Evolutionary conservation across 306 rosid species (phyloP).

Genomic region (Quillaja saponaria): DNA sequence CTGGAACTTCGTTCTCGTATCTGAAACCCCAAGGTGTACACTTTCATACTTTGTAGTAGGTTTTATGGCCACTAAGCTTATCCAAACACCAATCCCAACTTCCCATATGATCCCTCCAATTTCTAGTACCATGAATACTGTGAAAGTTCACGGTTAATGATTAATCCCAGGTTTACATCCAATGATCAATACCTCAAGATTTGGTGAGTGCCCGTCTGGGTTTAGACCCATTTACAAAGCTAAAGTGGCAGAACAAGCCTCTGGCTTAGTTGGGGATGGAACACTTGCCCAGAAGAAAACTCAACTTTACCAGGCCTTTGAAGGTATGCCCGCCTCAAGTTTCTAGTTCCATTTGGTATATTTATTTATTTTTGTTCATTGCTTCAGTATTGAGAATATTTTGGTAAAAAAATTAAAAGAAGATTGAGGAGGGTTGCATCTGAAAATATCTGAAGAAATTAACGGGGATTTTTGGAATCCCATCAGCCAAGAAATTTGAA

Average conservation of each 20-base stretch:
- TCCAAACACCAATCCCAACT: slow-evolving; percentile 45
- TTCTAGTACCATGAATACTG: slow-evolving; percentile 36
- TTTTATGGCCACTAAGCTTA: slow-evolving; percentile 53
- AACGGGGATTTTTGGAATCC: slow-evolving; percentile 78
- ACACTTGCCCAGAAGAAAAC: slow-evolving; percentile 48
- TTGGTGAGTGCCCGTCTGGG: slow-evolving; percentile 44
- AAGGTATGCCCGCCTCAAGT: slow-evolving; percentile 44
- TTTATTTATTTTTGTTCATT: background rate
- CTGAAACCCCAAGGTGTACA: background rate
- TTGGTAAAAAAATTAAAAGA: slow-evolving; percentile 6
- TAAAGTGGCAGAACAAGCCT: slow-evolving; percentile 48
- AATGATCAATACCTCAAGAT: slow-evolving; percentile 36
- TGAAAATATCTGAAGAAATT: slow-evolving; percentile 48
- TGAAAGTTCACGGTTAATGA: slow-evolving; percentile 36
- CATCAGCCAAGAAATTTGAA: slow-evolving; percentile 66
- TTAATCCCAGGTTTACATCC: slow-evolving; percentile 28
- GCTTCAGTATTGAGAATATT: background rate
- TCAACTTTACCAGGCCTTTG: slow-evolving; percentile 53
- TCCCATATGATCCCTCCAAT: slow-evolving; percentile 30
- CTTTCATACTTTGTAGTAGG: background rate
- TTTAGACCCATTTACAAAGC: slow-evolving; percentile 40
- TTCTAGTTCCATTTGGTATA: background rate
- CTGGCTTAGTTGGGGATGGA: slow-evolving; percentile 52
- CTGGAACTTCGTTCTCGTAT: background rate
- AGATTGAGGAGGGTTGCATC: slow-evolving; percentile 31